Percentiles rank a stretch among this genome's conserved stretches.
phyloP scores from a whole-genome alignment of 441 rosid genomes.

The Manihot esculenta region DNA sequence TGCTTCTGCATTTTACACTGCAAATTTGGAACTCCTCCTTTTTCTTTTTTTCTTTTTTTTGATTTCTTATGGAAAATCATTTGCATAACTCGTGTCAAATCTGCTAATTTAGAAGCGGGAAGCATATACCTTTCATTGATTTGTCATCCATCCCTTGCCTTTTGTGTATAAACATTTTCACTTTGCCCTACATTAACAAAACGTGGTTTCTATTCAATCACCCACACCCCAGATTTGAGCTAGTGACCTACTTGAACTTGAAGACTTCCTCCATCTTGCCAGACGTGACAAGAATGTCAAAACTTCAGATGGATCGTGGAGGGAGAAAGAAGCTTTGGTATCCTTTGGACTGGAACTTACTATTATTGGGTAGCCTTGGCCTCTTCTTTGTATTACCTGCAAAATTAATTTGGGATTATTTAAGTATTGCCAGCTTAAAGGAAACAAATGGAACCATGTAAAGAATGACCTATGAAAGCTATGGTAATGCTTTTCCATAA shows the following conservation, averaged over 20 bases:
- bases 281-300: constrained; percentile 37
- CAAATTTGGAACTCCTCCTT: no score
- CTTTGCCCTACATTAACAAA: not conserved
- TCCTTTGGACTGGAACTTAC: constrained; percentile 54
- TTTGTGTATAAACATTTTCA: not conserved
- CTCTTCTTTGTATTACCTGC: constrained; percentile 45
- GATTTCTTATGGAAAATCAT: not conserved
- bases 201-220: constrained; percentile 7
- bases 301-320: constrained; percentile 53
- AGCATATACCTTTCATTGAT: not conserved
- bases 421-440: no score
- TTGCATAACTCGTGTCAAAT: not conserved
- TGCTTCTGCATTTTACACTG: not conserved
- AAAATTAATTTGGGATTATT: not conserved
- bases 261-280: constrained; percentile 52
- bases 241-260: constrained; percentile 35
- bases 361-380: constrained; percentile 52
- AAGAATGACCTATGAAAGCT: not conserved
- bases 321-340: constrained; percentile 50
- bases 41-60: not conserved
- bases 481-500: no score
- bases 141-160: not conserved
- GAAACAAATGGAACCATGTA: not conserved
- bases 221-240: constrained; percentile 43
- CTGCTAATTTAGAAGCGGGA: not conserved